These are phyloP conservation scores for Monilinia fructicola DNA, from an alignment of 2,329 filamentous ascomycete species.

Conservation along the genomic window DNA sequence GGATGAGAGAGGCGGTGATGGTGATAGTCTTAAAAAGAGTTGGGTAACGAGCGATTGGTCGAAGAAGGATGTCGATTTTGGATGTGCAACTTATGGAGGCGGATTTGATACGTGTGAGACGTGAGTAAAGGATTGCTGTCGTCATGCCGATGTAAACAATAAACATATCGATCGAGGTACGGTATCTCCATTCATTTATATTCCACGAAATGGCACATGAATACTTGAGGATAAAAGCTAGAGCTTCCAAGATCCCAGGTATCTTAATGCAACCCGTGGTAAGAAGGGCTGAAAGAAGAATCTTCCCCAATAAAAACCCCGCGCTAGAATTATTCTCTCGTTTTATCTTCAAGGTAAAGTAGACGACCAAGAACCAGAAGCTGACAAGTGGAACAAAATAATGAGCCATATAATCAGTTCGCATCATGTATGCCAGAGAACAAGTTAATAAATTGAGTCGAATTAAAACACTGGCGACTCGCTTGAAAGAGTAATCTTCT, in stretches of 20 bases:
- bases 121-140: constrained; percentile 46
- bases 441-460: constrained; percentile 58
- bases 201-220: constrained; percentile 52
- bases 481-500: constrained; percentile 55
- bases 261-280: constrained; percentile 43
- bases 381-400: constrained; percentile 59
- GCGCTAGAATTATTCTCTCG: constrained; percentile 46
- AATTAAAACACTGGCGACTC: constrained; percentile 53
- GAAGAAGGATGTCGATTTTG: constrained; percentile 29
- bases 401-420: constrained; percentile 56
- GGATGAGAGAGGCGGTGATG: constrained; percentile 29
- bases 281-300: constrained; percentile 47
- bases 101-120: constrained; percentile 35
- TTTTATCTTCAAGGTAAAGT: constrained; percentile 49
- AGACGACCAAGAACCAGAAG: constrained; percentile 64
- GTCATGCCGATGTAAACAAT: constrained; percentile 58
- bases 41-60: constrained; percentile 25
- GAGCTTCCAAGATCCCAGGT: constrained; percentile 46
- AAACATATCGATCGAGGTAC: constrained; percentile 53
- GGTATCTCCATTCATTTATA: constrained; percentile 50
- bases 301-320: constrained; percentile 49
- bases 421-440: constrained; percentile 55
- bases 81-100: constrained; percentile 33
- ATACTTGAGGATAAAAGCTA: constrained; percentile 43
- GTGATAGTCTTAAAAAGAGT: constrained; percentile 26